These are phyloP conservation scores for Fraxinus angustifolia DNA, from an alignment of 305 asterid genomes.

Conservation along the genomic window DNA sequence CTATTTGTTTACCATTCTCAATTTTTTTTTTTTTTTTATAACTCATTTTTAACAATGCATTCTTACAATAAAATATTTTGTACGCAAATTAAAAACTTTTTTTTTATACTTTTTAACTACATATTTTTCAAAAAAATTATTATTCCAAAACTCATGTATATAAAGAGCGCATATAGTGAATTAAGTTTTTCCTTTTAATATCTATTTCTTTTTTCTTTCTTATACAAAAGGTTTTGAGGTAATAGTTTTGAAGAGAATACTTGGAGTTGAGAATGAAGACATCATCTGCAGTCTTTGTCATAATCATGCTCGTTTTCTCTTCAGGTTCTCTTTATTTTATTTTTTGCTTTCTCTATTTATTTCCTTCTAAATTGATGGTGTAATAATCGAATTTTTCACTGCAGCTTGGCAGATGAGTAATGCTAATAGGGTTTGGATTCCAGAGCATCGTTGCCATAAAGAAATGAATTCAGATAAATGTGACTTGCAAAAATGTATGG, in stretches of 20 bases:
- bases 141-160: neutral
- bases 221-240: neutral
- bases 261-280: neutral
- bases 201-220: neutral
- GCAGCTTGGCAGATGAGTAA: neutral
- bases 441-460: constrained; percentile 15
- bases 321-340: neutral
- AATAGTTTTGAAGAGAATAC: neutral
- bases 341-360: neutral
- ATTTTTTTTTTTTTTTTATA: no score
- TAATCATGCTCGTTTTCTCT: neutral
- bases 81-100: no score
- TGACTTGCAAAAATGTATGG: neutral
- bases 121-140: no score
- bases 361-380: neutral
- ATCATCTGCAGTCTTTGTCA: neutral
- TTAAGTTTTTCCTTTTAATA: neutral
- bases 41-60: neutral
- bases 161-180: neutral
- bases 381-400: neutral
- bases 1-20: no score
- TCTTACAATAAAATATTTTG: neutral
- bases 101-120: neutral
- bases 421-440: constrained; percentile 1
- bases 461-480: neutral